Base-by-base conservation (phyloP, 23 red algal species). In the Gracilaria vermiculophylla region DNA sequence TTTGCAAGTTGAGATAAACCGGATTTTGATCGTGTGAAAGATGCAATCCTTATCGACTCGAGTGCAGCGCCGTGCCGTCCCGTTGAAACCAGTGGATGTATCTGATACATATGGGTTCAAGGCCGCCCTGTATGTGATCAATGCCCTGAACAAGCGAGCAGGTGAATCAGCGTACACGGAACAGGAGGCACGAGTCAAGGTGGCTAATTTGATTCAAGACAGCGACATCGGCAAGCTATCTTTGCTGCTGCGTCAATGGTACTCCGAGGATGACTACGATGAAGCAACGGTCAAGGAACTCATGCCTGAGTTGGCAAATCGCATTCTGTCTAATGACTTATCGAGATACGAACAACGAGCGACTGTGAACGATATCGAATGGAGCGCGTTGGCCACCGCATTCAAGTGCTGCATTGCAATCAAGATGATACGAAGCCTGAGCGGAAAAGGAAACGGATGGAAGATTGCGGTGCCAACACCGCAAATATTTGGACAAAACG, bases 371-470 rank as follows among this genome's bases (percentile, higher is more conserved):
- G 62, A 85, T 23, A 85, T 85, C 48, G 81, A 85, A 48, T 85
- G 81, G 81, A 85, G 81, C 62, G 81, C 81, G 60, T n/a, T 85
- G n/a, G 81, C 81, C 35, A 85, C 81, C 9, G 28, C 64, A 15
- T 85, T 69, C 62, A 71, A 85, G 11, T 85, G 81, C 43, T 85
- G 81, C 81, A 85, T 85, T 35, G 81, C 81, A 21, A 62, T 85
- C 20, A 85, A 85, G 27, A 31, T 69, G 40, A 33, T 85, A 47
- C 28, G 25, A 20, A 71, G 64, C 40, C 42, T 5, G 21, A 33
- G 44, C 12, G 55, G 12, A 29, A 53, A 44, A 9, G 43, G 48
- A 39, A 62, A 31, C 24, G 81, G 81, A 21, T 85, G 81, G 81
- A 85, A 85, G 48, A 85, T 85, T 53, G 81, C 81, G 1, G 81